Conservation (phyloP, 768 basidiomycete species). For the Jaapia argillacea region DNA sequence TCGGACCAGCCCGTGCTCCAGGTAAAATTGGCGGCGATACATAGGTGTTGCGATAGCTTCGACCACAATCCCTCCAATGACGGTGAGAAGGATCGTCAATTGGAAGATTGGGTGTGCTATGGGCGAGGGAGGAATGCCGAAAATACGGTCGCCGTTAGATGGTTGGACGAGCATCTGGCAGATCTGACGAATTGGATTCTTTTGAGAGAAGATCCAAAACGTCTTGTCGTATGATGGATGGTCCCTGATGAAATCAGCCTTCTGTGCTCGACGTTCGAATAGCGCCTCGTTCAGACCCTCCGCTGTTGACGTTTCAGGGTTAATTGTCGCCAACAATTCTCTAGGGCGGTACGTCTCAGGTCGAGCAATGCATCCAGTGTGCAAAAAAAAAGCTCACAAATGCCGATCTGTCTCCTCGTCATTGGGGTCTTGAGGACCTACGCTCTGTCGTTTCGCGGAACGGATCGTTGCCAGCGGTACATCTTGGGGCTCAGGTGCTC, state of each 20-base stretch:
- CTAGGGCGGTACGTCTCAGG: slow-evolving; percentile 32
- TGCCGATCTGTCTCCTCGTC: slow-evolving; percentile 67
- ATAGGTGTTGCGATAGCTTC: slow-evolving; percentile 77
- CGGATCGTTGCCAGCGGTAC: slow-evolving; percentile 52
- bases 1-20: slow-evolving; percentile 44
- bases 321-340: slow-evolving; percentile 58
- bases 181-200: slow-evolving; percentile 55
- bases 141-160: slow-evolving; percentile 78
- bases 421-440: slow-evolving; percentile 14
- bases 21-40: slow-evolving; percentile 70
- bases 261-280: slow-evolving; percentile 64
- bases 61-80: slow-evolving; percentile 74
- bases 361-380: too few species aligned
- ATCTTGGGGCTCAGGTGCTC: slow-evolving; percentile 36
- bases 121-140: slow-evolving; percentile 61
- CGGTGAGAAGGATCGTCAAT: slow-evolving; percentile 58
- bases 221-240: slow-evolving; percentile 87
- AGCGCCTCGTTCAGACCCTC: slow-evolving; percentile 53
- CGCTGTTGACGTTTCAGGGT: slow-evolving; percentile 35
- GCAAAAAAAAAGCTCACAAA: slow-evolving; percentile 37
- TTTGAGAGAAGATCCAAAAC: slow-evolving; percentile 84
- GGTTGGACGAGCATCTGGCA: slow-evolving; percentile 84
- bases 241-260: slow-evolving; percentile 79
- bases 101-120: slow-evolving; percentile 67
- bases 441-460: slow-evolving; percentile 21